Evolutionary conservation across 257 asterid species (phyloP), one percentile per base, ranked within the genome.

Genomic region (Petunia secreta): DNA sequence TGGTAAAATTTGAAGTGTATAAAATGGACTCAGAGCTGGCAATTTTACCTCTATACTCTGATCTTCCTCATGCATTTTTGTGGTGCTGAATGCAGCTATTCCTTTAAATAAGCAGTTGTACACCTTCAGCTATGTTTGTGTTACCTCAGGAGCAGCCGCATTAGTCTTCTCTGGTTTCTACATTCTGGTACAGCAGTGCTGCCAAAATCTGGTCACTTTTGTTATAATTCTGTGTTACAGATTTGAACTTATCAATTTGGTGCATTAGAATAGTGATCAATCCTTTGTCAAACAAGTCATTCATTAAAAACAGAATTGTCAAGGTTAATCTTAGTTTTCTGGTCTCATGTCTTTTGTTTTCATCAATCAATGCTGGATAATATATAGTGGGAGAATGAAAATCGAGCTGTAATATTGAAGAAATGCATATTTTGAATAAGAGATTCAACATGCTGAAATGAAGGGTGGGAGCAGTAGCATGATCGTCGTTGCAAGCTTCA

Each of bases 141-240:
- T 91, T 63, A 92, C 97, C 6, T 89, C 93, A 4, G 94, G 97
- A 77, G 88, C 93, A 57, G 97, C 97, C 50, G 90, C 93, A 3
- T 78, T 92, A 14, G 92, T 88, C 79, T 92, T 92, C 81, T 91
- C 92, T 3, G 79, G 81, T n/a, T 84, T 88, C 87, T 92, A 92
- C 87, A 63, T 89, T 55, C 71, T 91, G 97, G 97, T 84, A 86
- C 59, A 8, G 53, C 52, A 64, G 38, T 77, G 59, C 16, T 65
- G 46, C 46, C 74, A 63, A 44, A 15, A 11, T 63, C 77, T 69
- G 25, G 11, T 48, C 76, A 68, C 41, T 44, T 71, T 0, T 48
- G 25, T 46, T 50, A 5, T 48, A 2, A 25, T 71, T 71, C 77
- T 39, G 54, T 48, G 60, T 44, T 11, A 48, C 34, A 34, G 50